Evolutionary conservation across 2,329 filamentous ascomycete species (phyloP), one percentile per base, ranked within the genome.

Genomic region (Hypoxylon sp.): DNA sequence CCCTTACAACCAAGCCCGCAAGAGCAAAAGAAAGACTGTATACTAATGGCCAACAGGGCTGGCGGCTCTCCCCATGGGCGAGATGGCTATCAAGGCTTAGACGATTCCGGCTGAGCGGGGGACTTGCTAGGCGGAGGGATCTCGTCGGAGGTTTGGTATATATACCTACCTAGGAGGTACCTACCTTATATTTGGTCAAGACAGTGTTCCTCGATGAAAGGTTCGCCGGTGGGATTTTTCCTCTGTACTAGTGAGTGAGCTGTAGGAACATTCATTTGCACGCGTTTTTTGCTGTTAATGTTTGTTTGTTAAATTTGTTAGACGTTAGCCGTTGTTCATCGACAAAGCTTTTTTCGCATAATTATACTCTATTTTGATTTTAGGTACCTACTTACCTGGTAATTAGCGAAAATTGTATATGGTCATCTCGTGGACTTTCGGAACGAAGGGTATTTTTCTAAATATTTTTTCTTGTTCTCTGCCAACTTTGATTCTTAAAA

Each of bases 21-120:
- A 50, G 5, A n/a, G n/a, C n/a, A n/a, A 10, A 6, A 7, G 13
- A 45, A n/a, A 51, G 13, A 30, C 19, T 2, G 13, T 3, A 52
- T 23, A 30, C 67, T 72, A 49, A 74, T 55, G n/a, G 23, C 6
- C 17, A 23, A 13, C 52, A 76, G 75, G 74, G 73, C 65, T 78
- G 48, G 65, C 69, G 59, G 73, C 70, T 62, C 73, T 78, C 32
- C 76, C 75, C 48, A 72, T 77, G 70, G 76, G 76, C 11, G 70
- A 75, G 63, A 75, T 75, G 74, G 75, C 76, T 6, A 70, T 75
- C 60, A 76, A 74, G 72, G 75, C 75, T 58, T 76, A 75, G 46
- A 50, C 43, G 63, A 23, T 38, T 38, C 17, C 17, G 5, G 30
- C 19, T 23, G 11, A n/a, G 25, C 6, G 13, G 50, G 53, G 28